Evolutionary conservation across 371 early-diverging fungal genomes (phyloP).

Genomic region (Apophysomyces sp.): DNA sequence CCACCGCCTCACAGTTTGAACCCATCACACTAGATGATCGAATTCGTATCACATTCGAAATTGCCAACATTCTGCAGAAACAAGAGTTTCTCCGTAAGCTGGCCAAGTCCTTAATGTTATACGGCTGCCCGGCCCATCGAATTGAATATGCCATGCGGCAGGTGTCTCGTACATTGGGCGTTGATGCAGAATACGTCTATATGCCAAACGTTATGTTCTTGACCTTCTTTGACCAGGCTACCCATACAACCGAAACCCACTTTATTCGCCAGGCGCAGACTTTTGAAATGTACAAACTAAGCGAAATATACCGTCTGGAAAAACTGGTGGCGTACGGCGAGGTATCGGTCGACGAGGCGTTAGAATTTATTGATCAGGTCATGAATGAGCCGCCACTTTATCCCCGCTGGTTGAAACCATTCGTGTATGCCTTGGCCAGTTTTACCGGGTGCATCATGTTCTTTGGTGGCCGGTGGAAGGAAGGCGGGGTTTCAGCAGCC

Average conservation of each 20-base stretch:
- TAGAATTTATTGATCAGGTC: slow-evolving; percentile 50
- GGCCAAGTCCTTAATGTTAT: slow-evolving; percentile 53
- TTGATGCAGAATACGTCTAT: slow-evolving; percentile 69
- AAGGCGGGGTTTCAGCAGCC: slow-evolving; percentile 40
- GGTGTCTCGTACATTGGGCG: slow-evolving; percentile 55
- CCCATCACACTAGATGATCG: slow-evolving; percentile 58
- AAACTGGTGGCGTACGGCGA: slow-evolving; percentile 50
- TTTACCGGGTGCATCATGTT: slow-evolving; percentile 51
- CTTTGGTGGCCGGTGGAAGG: slow-evolving; percentile 44
- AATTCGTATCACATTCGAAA: slow-evolving; percentile 57
- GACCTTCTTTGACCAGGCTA: slow-evolving; percentile 70
- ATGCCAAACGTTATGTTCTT: slow-evolving; percentile 75
- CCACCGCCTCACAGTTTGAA: slow-evolving; percentile 50
- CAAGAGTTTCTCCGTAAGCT: slow-evolving; percentile 62
- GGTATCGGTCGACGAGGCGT: slow-evolving; percentile 53
- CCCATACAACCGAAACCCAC: slow-evolving; percentile 79
- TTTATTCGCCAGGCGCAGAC: slow-evolving; percentile 58
- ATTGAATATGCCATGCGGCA: slow-evolving; percentile 55
- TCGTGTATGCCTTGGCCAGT: slow-evolving; percentile 48
- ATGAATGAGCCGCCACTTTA: slow-evolving; percentile 40
- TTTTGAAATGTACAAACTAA: slow-evolving; percentile 72
- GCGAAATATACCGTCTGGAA: slow-evolving; percentile 57
- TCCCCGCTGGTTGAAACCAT: slow-evolving; percentile 51
- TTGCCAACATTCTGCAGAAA: slow-evolving; percentile 60
- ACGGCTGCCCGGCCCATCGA: slow-evolving; percentile 62